A percentile compares a stretch with the other conserved stretches of the same genome.
phyloP scores from a whole-genome alignment of 176 grass and related monocot genomes.

The Cocos nucifera region DNA sequence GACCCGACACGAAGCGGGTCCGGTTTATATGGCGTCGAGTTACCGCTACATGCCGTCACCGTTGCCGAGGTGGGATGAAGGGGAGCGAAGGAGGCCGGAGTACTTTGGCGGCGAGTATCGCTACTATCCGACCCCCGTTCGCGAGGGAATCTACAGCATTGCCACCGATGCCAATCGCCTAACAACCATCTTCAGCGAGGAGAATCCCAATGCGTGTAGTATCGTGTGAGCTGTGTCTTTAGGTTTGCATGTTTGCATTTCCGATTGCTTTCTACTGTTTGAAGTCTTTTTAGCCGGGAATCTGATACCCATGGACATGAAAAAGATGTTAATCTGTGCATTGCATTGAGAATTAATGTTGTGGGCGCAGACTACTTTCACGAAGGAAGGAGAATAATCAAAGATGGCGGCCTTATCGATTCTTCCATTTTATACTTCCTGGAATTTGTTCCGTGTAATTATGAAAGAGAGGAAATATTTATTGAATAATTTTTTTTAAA shows the following conservation, averaged over 20 bases:
- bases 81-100: conserved; percentile 45
- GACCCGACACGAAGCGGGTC: neutral
- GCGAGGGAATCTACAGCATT: conserved; percentile 91
- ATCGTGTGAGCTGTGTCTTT: conserved; percentile 41
- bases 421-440: no score
- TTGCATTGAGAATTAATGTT: no score
- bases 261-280: conserved; percentile 4
- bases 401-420: neutral
- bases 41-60: conserved; percentile 72
- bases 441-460: no score
- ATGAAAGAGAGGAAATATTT: no score
- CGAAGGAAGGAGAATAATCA: conserved; percentile 10
- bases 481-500: no score
- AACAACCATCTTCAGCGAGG: conserved; percentile 96
- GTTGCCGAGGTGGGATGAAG: conserved; percentile 61
- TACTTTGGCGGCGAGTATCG: conserved; percentile 88
- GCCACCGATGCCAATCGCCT: conserved; percentile 85
- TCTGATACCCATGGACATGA: conserved; percentile 40
- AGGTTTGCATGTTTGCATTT: conserved; percentile 9
- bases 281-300: conserved; percentile 24
- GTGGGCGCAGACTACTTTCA: no score
- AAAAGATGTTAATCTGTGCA: neutral
- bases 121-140: conserved; percentile 84
- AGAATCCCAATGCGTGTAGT: conserved; percentile 91
- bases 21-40: neutral